A percentile compares a stretch with the other conserved stretches of the same genome.
Conservation (phyloP, 2,329 filamentous ascomycete species). For the Dactylellina drechsleri region DNA sequence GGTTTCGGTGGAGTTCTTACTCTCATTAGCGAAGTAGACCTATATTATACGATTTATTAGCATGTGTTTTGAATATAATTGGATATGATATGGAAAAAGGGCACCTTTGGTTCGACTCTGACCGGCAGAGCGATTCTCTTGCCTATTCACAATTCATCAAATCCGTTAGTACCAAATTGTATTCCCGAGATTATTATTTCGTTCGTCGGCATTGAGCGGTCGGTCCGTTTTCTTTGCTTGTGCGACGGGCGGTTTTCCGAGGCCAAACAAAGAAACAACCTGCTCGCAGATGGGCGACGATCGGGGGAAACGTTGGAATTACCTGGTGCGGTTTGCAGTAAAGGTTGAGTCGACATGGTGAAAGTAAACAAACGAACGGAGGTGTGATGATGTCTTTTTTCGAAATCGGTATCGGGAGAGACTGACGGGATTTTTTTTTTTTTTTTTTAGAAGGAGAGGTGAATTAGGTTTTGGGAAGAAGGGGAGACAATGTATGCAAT, state of each 20-base stretch:
- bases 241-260: slow-evolving; percentile 18
- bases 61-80: slow-evolving; percentile 4
- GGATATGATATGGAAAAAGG: neutral
- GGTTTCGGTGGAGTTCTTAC: slow-evolving; percentile 60
- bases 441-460: neutral
- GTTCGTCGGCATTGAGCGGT: slow-evolving; percentile 9
- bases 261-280: neutral
- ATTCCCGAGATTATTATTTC: neutral
- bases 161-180: slow-evolving; percentile 12
- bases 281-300: neutral
- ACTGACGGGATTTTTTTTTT: neutral
- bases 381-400: neutral
- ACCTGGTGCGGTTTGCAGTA: slow-evolving; percentile 85
- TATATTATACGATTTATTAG: slow-evolving; percentile 12
- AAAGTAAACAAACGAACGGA: slow-evolving; percentile 4
- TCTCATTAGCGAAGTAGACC: slow-evolving; percentile 99
- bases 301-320: neutral
- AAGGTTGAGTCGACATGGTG: slow-evolving; percentile 91
- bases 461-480: neutral
- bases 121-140: slow-evolving; percentile 98
- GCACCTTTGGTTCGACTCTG: slow-evolving; percentile 88
- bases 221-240: neutral
- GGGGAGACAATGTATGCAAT: slow-evolving; percentile 8
- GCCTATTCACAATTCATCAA: slow-evolving; percentile 67
- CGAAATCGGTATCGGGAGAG: neutral